These are phyloP conservation scores for Dryadomyces quercivorus DNA, from an alignment of 2,329 filamentous ascomycete genomes.

Conservation along the genomic window DNA sequence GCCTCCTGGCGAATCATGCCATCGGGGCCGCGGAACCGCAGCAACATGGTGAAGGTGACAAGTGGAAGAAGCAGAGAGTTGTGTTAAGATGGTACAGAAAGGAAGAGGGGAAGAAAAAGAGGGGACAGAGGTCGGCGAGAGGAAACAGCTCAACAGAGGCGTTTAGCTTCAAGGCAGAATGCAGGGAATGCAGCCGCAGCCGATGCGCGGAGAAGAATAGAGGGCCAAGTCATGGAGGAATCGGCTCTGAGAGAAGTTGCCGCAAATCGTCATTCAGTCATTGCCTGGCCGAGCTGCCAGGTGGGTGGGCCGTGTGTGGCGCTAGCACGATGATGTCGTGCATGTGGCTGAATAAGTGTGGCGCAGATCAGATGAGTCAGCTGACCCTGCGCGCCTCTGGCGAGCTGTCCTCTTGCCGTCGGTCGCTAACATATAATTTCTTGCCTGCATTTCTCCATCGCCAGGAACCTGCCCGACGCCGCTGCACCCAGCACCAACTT, in stretches of 20 bases:
- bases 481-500: neutral
- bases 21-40: slow-evolving; percentile 81
- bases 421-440: no score
- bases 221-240: neutral
- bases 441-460: no score
- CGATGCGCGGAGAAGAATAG: no score
- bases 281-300: slow-evolving; percentile 3
- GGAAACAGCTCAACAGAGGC: neutral
- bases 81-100: neutral
- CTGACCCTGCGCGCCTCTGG: neutral
- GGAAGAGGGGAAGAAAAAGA: neutral
- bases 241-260: neutral
- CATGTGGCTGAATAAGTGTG: neutral
- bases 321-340: neutral
- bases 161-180: no score
- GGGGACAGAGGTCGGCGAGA: neutral
- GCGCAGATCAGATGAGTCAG: neutral
- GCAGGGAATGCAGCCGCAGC: no score
- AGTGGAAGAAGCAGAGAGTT: neutral
- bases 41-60: slow-evolving; percentile 47
- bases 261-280: slow-evolving; percentile 8
- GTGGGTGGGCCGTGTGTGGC: neutral
- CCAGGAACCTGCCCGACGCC: neutral
- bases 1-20: slow-evolving; percentile 82
- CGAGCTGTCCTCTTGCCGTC: slow-evolving; percentile 2